Base-by-base conservation (phyloP, 805 yeast species). In the Teunomyces kruisii region DNA sequence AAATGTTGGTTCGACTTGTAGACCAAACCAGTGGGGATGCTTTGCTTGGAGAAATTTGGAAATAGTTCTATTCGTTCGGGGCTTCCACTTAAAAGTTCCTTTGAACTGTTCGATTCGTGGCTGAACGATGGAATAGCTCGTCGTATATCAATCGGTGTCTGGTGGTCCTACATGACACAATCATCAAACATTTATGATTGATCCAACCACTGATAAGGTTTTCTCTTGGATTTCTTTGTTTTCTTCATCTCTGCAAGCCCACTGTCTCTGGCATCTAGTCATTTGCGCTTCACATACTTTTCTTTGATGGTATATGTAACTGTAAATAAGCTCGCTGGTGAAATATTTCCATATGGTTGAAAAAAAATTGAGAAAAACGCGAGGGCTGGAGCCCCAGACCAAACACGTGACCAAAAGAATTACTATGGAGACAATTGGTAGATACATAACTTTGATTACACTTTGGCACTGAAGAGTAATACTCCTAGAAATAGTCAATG, bases 261-360 rank as follows among this genome's bases (percentile, higher is more conserved):
- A 37, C 40, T 37, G 24, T 13, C n/a, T 12, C 38, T 19, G 15
- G 38, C 17, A 14, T 35, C 28, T 17, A 17, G n/a, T 24, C 22
- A 17, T 35, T 26, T 35, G 27, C 28, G 17, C 28, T 35, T 35
- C 38, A 35, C 38, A 22, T 35, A 35, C 38, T 35, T 35, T 35
- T 35, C 38, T 35, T 35, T 9, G 28, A 35, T 35, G 28, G 38
- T 35, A 35, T 35, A 35, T 35, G 38, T 35, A 35, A 35, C 38
- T 35, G 38, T 35, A 35, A 35, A 35, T 35, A 35, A 22, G 38
- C 38, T 35, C 38, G 38, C 27, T 35, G 38, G 27, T 35, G 38
- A 35, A 35, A 35, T 35, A 19, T 17, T 17, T 35, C 38, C n/a
- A 35, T 24, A 12, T 17, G 38, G 38, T 35, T 12, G 38, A 35